Base-by-base conservation (phyloP, 1,284 basidiomycete species). In the Cryptococcus hybrid region DNA sequence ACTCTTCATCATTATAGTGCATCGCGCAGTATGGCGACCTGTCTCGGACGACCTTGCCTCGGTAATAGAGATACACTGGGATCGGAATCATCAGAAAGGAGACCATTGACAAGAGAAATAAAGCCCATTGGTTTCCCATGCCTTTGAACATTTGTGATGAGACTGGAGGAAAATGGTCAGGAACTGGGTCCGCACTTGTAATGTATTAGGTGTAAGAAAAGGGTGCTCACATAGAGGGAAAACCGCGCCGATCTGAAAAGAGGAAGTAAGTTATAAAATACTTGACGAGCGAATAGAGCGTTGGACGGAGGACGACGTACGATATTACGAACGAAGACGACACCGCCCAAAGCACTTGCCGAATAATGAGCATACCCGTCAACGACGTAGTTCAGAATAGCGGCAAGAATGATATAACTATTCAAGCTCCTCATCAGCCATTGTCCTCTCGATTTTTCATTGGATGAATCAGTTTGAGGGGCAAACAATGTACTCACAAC, bases 291-390 rank as follows among this genome's bases (percentile, higher is more conserved):
- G 40, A 11, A 43, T 15, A 12, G 4, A 49, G 1, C 39, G 40
- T 18, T 18, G 18, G 18, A 18, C 18, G 18, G 18, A 18, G 18
- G 18, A 18, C 18, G 1, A 57, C 62, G 54, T 35, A 61, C 61
- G 34, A 70, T 65, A 55, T 70, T 70, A 40, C 68, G 44, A 5
- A 68, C 63, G 37, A 70, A 65, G 0, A 66, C 64, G 1, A 67
- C 63, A 5, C 65, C 66, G 9, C 64, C 65, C 38, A 70, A 38
- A 0, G 65, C 64, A 48, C 60, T 64, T 8, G 68, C 68, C 7
- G 64, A 65, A 52, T 66, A 69, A 54, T 66, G 66, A 5, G 64
- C 66, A 52, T 69, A 69, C 2, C 65, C 66, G 51, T 71, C 66
- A 2, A 71, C 66, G 6, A 69, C 64, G 38, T 69, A 67, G 49